These are phyloP conservation scores for Gillenia trifoliata DNA, from an alignment of 306 rosid species.

Conservation along the genomic window DNA sequence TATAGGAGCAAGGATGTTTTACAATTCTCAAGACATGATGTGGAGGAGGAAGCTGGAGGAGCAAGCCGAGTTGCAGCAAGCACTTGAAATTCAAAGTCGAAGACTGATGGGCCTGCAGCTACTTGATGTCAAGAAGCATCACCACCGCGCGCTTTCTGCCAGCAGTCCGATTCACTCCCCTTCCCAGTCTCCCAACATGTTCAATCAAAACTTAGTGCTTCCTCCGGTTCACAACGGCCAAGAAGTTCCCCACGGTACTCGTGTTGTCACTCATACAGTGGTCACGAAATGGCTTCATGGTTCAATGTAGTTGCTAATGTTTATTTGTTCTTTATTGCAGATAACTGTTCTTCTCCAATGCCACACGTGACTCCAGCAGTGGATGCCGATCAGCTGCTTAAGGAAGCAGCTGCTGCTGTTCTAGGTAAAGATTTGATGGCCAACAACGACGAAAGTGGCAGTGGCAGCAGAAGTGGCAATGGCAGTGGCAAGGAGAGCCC, in stretches of 20 bases:
- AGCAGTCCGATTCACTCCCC: slow-evolving; percentile 82
- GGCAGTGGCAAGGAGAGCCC: slow-evolving; percentile 33
- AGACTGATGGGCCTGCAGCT: slow-evolving; percentile 85
- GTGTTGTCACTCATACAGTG: background rate
- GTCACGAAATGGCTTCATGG: background rate
- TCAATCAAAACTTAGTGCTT: slow-evolving; percentile 40
- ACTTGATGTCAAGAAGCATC: slow-evolving; percentile 83
- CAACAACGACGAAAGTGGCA: slow-evolving; percentile 28
- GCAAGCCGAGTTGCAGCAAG: slow-evolving; percentile 86
- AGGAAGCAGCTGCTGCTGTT: slow-evolving; percentile 6
- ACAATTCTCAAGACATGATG: slow-evolving; percentile 71
- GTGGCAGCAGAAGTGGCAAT: slow-evolving; percentile 14
- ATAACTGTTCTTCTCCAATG: slow-evolving; percentile 33
- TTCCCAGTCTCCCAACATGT: slow-evolving; percentile 54
- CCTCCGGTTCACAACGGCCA: slow-evolving; percentile 46
- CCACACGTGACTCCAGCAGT: slow-evolving; percentile 22
- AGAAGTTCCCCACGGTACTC: slow-evolving; percentile 52
- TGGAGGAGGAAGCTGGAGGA: slow-evolving; percentile 94
- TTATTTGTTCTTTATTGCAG: slow-evolving; percentile 34
- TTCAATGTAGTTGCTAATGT: background rate
- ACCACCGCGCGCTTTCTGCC: slow-evolving; percentile 58
- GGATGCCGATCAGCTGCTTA: slow-evolving; percentile 35
- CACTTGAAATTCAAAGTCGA: slow-evolving; percentile 82
- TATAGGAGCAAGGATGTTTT: slow-evolving; percentile 75
- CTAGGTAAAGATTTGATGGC: slow-evolving; percentile 32